These are phyloP conservation scores for Malbranchea zuffiana DNA, from an alignment of 2,329 filamentous ascomycete genomes.

Conservation along the genomic window DNA sequence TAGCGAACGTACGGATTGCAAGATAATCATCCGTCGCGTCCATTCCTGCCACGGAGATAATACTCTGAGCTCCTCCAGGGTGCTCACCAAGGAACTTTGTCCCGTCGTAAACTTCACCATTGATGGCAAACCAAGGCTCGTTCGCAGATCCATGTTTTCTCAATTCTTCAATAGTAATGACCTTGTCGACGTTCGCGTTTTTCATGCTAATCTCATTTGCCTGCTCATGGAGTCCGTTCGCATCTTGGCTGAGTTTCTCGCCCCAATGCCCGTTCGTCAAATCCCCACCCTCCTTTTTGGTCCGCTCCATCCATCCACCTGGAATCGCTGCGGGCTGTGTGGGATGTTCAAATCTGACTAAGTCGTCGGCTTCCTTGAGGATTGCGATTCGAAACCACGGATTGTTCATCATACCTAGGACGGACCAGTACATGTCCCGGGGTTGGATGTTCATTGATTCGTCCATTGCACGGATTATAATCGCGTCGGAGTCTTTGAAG, in stretches of 20 bases:
- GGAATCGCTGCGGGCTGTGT: constrained; percentile 66
- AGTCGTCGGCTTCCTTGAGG: constrained; percentile 52
- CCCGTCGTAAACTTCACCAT: constrained; percentile 82
- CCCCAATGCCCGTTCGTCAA: constrained; percentile 77
- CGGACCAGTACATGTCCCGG: constrained; percentile 91
- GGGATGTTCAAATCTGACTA: constrained; percentile 73
- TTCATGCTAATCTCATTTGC: constrained; percentile 71
- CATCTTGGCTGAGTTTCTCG: constrained; percentile 49
- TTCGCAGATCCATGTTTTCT: constrained; percentile 52
- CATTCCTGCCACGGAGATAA: constrained; percentile 67
- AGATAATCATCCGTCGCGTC: constrained; percentile 84
- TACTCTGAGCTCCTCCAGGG: constrained; percentile 77
- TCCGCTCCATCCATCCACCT: constrained; percentile 86
- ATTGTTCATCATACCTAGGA: constrained; percentile 97
- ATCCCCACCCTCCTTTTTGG: constrained; percentile 73
- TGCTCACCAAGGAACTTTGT: constrained; percentile 69
- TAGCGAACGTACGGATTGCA: constrained; percentile 63
- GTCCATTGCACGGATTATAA: constrained; percentile 80
- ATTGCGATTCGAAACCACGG: constrained; percentile 82
- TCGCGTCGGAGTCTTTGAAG: constrained; percentile 54
- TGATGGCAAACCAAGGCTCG: constrained; percentile 76
- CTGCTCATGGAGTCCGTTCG: constrained; percentile 40
- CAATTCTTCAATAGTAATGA: constrained; percentile 61
- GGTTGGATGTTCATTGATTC: constrained; percentile 79
- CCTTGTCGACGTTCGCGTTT: constrained; percentile 51